Conservation (phyloP, 495 filamentous ascomycete species). For the Cercophora scortea region DNA sequence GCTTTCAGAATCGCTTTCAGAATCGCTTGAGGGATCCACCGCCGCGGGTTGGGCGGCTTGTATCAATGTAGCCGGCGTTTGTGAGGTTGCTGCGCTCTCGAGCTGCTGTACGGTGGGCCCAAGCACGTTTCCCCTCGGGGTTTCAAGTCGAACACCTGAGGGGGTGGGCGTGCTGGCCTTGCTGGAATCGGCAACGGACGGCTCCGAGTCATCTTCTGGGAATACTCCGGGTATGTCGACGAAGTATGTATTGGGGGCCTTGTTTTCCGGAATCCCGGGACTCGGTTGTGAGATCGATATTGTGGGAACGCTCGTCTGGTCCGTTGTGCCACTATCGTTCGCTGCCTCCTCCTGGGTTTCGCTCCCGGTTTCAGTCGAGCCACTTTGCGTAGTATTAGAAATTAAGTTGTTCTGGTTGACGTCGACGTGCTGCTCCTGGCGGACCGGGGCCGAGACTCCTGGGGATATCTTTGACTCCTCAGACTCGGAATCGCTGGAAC, state of each 20-base stretch:
- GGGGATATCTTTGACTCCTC: conserved; percentile 3
- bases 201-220: conserved; percentile 30
- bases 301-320: conserved; percentile 17
- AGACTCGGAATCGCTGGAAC: conserved; percentile 4
- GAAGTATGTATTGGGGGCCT: conserved; percentile 15
- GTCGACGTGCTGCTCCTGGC: no score
- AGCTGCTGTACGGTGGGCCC: not conserved
- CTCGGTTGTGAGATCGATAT: conserved; percentile 33
- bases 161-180: not conserved
- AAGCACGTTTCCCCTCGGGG: not conserved
- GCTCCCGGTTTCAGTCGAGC: no score
- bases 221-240: conserved; percentile 36
- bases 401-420: no score
- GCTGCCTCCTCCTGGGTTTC: no score
- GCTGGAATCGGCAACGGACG: not conserved
- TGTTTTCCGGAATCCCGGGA: conserved; percentile 3
- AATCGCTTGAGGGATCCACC: conserved; percentile 21
- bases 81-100: not conserved
- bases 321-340: conserved; percentile 5
- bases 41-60: not conserved
- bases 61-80: not conserved
- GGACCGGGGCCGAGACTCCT: no score
- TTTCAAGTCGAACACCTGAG: not conserved
- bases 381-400: no score
- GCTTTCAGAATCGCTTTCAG: conserved; percentile 27